A percentile compares a stretch with the other conserved stretches of the same genome.
Evolutionary conservation across 352 stramenopile genomes (phyloP).

Genomic region (Phytophthora kernoviae): DNA sequence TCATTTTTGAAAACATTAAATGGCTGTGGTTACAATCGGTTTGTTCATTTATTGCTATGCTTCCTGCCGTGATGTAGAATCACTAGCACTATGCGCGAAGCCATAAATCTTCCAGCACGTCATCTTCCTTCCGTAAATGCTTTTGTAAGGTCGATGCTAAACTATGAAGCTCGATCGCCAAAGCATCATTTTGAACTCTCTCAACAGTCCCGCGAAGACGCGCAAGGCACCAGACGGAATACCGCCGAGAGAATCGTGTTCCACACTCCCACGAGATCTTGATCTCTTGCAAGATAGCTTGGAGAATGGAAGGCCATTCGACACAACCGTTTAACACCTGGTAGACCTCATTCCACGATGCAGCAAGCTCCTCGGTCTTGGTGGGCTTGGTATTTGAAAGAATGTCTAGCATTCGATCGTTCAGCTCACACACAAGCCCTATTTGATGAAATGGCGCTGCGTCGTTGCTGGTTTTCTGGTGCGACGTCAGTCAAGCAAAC

Average conservation of each 20-base stretch:
- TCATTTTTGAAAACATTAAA: slow-evolving; percentile 19
- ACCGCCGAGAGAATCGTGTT: slow-evolving; percentile 50
- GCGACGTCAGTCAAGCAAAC: slow-evolving; percentile 28
- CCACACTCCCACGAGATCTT: slow-evolving; percentile 46
- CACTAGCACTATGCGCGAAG: slow-evolving; percentile 6
- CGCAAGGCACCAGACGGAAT: slow-evolving; percentile 54
- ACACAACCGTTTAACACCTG: slow-evolving; percentile 10
- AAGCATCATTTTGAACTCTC: neutral
- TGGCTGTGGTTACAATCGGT: slow-evolving; percentile 2
- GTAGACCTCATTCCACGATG: slow-evolving; percentile 21
- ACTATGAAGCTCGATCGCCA: slow-evolving; percentile 9
- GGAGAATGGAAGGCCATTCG: slow-evolving; percentile 12
- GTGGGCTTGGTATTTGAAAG: slow-evolving; percentile 4
- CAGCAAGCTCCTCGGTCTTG: slow-evolving; percentile 10
- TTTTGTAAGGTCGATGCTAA: slow-evolving; percentile 18
- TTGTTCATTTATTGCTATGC: slow-evolving; percentile 1
- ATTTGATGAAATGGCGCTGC: neutral
- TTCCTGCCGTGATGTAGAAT: neutral
- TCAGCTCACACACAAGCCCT: slow-evolving; percentile 6
- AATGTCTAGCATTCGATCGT: slow-evolving; percentile 4
- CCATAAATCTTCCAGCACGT: slow-evolving; percentile 40
- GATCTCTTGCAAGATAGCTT: slow-evolving; percentile 40
- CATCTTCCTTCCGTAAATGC: slow-evolving; percentile 22
- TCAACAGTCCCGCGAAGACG: slow-evolving; percentile 25
- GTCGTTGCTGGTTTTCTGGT: neutral